Base-by-base conservation (phyloP, 2,329 filamentous ascomycete genomes). In the Microdochium bolleyi region DNA sequence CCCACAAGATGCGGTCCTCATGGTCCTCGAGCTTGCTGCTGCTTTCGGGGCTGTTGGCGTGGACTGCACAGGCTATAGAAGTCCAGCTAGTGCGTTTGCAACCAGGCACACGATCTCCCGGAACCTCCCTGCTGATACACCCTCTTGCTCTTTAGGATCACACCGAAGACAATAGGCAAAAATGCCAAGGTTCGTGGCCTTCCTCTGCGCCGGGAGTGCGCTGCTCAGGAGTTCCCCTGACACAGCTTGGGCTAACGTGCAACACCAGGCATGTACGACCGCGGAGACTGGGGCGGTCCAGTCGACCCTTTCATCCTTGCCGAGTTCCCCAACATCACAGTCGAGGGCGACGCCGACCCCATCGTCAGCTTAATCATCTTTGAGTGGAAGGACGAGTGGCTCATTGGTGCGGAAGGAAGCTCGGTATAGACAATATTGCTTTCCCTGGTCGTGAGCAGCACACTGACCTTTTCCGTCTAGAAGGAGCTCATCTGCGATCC, bases 231-330 rank as follows among this genome's bases (percentile, higher is more conserved):
- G 5, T 21, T 3, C 16, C 10, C 19, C 7, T 8, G 21, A 19
- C 19, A 46, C 14, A 46, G 21, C 27, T 5, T 30, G 13, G 7
- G 21, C 41, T 46, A 46, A 46, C 41, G 3, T 11, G 21, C n/a
- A 13, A 46, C 9, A 7, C n/a, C 22, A 75, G 90, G 92, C 73
- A 96, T 97, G 92, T 97, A 96, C 75, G 92, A 88, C 73, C 85
- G 83, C 66, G 88, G 84, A 64, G 80, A 87, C 50, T 97, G 92
- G 92, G 90, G 90, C 61, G 92, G 92, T 54, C 81, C 83, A 34
- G 81, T 90, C 55, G 89, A 96, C 61, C 92, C 92, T 21, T 95
- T 90, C 73, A 96, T 97, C 67, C 79, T 87, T 60, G 80, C 90
- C 67, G 90, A 89, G 65, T 95, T 96, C 64, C 72, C 87, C 41